Evolutionary conservation across 2,329 filamentous ascomycete genomes (phyloP).

Genomic region (Alternaria conjuncta): DNA sequence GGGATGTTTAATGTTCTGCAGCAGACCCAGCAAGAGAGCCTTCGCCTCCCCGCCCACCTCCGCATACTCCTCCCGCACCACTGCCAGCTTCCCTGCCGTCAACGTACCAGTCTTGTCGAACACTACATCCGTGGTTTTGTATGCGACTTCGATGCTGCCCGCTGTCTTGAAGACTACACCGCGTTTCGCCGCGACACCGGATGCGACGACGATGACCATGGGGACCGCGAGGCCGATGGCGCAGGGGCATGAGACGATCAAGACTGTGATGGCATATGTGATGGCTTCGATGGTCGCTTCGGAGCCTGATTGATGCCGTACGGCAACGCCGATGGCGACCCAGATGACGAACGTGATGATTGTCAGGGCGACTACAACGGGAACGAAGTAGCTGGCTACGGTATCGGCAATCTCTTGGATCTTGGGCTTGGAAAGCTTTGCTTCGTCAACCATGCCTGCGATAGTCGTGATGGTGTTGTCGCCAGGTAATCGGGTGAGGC

Average conservation of each 20-base stretch:
- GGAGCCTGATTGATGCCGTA: conserved; percentile 47
- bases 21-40: conserved; percentile 47
- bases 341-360: conserved; percentile 68
- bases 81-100: conserved; percentile 62
- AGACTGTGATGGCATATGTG: conserved; percentile 73
- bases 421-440: conserved; percentile 70
- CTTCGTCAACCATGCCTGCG: conserved; percentile 73
- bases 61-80: conserved; percentile 41
- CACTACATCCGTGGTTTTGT: conserved; percentile 69
- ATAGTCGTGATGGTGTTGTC: conserved; percentile 77
- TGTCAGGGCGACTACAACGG: conserved; percentile 65
- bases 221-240: conserved; percentile 78
- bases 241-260: conserved; percentile 82
- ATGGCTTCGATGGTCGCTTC: conserved; percentile 66
- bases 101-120: conserved; percentile 84
- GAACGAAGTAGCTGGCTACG: conserved; percentile 74
- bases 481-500: conserved; percentile 66
- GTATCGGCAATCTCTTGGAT: conserved; percentile 72
- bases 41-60: conserved; percentile 3
- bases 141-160: conserved; percentile 66
- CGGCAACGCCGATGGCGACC: conserved; percentile 63
- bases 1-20: conserved; percentile 57
- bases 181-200: conserved; percentile 67
- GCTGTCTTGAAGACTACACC: conserved; percentile 76
- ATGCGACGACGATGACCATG: conserved; percentile 78